Base-by-base conservation (phyloP, 768 basidiomycete genomes). In the Suillus occidentalis region DNA sequence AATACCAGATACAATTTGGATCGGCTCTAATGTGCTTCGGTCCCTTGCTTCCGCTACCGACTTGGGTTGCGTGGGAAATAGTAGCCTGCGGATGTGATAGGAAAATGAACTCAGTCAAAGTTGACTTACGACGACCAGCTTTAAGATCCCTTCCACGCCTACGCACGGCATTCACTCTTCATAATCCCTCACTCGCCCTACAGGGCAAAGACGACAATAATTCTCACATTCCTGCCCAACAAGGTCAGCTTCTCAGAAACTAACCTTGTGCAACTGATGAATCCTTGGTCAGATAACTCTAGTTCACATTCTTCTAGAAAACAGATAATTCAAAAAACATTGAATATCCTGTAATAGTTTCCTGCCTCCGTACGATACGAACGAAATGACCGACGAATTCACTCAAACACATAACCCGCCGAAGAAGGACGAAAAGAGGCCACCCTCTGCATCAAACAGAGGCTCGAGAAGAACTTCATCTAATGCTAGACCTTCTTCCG, bases 371-470 rank as follows among this genome's bases (percentile, higher is more conserved):
- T 79, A 74, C 83, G 75, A 87, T 83, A 93, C 88, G 89, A 91
- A 86, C 89, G 86, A 88, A 79, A 94, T 94, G 92, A 91, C 89
- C 77, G 92, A 94, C 84, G 88, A 91, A 83, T 80, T 83, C 74
- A 83, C 82, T 77, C 65, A 68, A 59, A 81, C 84, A 73, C 87
- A 85, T 78, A 72, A 73, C 59, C 79, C 75, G 64, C 78, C 80
- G 84, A 90, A 84, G 81, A 91, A 92, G 73, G 90, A 91, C 76
- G 14, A 71, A 50, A 91, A 85, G 84, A 91, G 87, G 81, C 78
- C 83, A 65, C 70, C 68, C 45, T 53, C 82, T 63, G 64, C 81
- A 68, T 74, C 81, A 72, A 81, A 79, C 74, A 86, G 88, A 65
- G 83, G 80, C 68, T 81, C 83, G 66, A 91, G 84, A 81, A 85